A percentile compares a stretch with the other conserved stretches of the same genome.
Evolutionary conservation across 257 asterid genomes (phyloP).

Genomic region (Ocimum tenuiflorum): DNA sequence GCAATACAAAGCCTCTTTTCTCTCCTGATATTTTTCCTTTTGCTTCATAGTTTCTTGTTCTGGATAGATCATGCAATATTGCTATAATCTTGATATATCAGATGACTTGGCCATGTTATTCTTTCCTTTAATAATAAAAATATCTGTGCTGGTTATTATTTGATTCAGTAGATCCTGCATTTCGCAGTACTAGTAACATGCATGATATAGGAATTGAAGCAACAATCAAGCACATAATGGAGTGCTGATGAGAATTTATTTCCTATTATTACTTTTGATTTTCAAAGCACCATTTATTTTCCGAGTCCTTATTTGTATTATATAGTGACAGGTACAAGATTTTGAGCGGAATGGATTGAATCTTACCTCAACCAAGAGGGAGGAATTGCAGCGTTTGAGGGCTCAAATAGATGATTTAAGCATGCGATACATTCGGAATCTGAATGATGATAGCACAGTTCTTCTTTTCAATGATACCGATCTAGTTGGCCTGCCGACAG

Average conservation of each 20-base stretch:
- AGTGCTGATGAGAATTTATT: background rate
- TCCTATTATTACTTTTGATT: background rate
- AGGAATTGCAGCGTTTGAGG: conserved; percentile 71
- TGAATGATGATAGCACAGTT: conserved; percentile 58
- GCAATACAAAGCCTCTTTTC: no score
- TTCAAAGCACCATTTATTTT: conserved; percentile 12
- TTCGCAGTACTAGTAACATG: background rate
- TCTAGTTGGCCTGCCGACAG: conserved; percentile 76
- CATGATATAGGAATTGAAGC: conserved; percentile 11
- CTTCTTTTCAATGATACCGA: conserved; percentile 60
- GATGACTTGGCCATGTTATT: conserved; percentile 1
- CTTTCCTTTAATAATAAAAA: background rate
- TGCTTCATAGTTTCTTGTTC: background rate
- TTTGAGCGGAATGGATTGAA: conserved; percentile 86
- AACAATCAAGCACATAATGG: background rate
- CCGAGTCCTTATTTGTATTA: conserved; percentile 41
- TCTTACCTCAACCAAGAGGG: conserved; percentile 78
- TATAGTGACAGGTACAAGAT: conserved; percentile 96
- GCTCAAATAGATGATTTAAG: conserved; percentile 74
- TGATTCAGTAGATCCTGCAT: background rate
- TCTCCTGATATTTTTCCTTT: background rate
- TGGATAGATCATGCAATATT: background rate
- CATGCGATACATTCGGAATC: conserved; percentile 63
- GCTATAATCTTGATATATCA: background rate
- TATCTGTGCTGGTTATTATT: background rate